A percentile compares a stretch with the other conserved stretches of the same genome.
Conservation (phyloP, 2,329 filamentous ascomycete species). For the Lizonia empirigonia region DNA sequence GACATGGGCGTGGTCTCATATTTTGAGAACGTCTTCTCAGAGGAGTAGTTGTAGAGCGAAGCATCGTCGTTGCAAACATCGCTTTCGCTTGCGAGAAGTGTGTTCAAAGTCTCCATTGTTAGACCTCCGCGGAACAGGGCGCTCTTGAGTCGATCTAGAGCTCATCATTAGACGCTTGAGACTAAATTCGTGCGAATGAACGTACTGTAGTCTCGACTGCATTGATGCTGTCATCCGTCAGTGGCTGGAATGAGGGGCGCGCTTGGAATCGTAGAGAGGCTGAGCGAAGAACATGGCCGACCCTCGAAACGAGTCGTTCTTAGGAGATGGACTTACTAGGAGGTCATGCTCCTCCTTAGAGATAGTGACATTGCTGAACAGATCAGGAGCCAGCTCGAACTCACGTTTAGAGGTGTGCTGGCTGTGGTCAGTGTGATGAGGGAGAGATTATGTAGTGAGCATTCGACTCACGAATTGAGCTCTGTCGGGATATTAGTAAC, state of each 20-base stretch:
- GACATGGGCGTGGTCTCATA: slow-evolving; percentile 17
- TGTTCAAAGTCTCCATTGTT: slow-evolving; percentile 56
- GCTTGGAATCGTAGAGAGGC: not conserved
- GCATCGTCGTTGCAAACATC: slow-evolving; percentile 22
- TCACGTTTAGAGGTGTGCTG: slow-evolving; percentile 52
- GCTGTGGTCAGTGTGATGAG: slow-evolving; percentile 7
- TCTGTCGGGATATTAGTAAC: slow-evolving; percentile 45
- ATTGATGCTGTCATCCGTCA: slow-evolving; percentile 40
- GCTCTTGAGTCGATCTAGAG: slow-evolving; percentile 52
- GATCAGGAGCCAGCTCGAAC: slow-evolving; percentile 43
- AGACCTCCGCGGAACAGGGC: slow-evolving; percentile 59
- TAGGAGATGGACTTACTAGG: slow-evolving; percentile 55
- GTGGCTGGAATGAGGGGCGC: not conserved
- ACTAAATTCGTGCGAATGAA: not conserved
- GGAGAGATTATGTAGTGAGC: not conserved
- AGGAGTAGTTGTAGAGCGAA: slow-evolving; percentile 20
- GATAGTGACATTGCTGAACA: slow-evolving; percentile 58
- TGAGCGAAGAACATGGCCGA: not conserved
- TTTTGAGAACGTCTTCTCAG: slow-evolving; percentile 21
- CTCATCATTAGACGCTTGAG: slow-evolving; percentile 3
- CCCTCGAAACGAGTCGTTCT: no score
- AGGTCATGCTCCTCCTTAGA: slow-evolving; percentile 65
- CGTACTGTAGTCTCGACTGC: slow-evolving; percentile 62
- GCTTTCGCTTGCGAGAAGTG: slow-evolving; percentile 48
- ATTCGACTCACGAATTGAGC: slow-evolving; percentile 56